Percentiles rank a stretch among this genome's conserved stretches.
Conservation (phyloP, 345 rosid species). For the Ricinus communis region DNA sequence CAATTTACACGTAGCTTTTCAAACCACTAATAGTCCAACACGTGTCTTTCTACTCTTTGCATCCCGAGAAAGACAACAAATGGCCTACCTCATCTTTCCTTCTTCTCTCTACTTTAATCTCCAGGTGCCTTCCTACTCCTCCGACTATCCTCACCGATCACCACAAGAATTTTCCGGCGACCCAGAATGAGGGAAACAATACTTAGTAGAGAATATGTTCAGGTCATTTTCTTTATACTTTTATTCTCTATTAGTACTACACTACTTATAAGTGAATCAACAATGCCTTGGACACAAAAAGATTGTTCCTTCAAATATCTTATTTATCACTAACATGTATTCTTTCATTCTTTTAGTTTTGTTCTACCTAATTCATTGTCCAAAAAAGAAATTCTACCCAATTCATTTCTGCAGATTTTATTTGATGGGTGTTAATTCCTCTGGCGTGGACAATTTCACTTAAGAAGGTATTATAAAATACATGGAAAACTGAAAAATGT, state of each 20-base stretch:
- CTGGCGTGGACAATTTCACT: neutral
- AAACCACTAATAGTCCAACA: neutral
- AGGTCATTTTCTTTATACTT: neutral
- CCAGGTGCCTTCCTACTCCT: no score
- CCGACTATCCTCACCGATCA: neutral
- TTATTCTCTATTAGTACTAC: slow-evolving; percentile 12
- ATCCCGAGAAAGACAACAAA: slow-evolving; percentile 3
- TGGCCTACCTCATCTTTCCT: neutral
- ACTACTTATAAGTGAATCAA: neutral
- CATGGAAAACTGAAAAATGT: neutral
- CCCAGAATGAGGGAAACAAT: neutral
- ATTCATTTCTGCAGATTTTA: no score
- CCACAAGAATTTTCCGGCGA: neutral
- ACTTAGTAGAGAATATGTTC: neutral
- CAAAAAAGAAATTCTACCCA: no score
- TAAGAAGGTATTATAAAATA: neutral
- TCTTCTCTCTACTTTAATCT: neutral
- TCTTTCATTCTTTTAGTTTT: no score
- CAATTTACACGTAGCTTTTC: slow-evolving; percentile 3
- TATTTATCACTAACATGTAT: neutral
- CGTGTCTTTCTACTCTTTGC: slow-evolving; percentile 4
- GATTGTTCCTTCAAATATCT: neutral
- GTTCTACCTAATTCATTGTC: no score
- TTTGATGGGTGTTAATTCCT: neutral
- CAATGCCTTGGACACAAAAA: neutral